phyloP scores from a whole-genome alignment of 495 filamentous ascomycete genomes.

The Copromyces sp. region DNA sequence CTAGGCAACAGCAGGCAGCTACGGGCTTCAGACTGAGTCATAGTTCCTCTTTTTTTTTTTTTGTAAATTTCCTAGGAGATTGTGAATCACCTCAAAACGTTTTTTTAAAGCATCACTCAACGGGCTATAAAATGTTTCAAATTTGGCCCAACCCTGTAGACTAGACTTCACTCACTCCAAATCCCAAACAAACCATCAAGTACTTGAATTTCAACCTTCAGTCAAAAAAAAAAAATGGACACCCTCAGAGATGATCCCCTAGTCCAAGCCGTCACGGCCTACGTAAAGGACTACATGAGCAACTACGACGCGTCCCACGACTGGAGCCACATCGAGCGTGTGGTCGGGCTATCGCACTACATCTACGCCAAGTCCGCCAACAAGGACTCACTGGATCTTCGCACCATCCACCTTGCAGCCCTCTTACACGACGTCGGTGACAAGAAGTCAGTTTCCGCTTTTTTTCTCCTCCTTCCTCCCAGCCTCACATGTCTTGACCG shows the following conservation, averaged over 20 bases:
- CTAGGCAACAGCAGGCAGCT: neutral
- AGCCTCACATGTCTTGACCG: neutral
- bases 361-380: constrained; percentile 40
- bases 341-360: constrained; percentile 56
- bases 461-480: neutral
- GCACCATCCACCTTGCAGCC: constrained; percentile 58
- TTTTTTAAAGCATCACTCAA: neutral
- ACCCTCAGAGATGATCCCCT: constrained; percentile 28
- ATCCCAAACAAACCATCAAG: constrained; percentile 5
- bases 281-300: constrained; percentile 64
- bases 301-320: constrained; percentile 79
- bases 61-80: neutral
- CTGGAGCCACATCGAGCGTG: constrained; percentile 71
- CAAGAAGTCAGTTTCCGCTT: constrained; percentile 41
- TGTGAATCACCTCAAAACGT: neutral
- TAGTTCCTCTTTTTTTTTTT: neutral
- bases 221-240: constrained; percentile 5
- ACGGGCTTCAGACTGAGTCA: neutral
- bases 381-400: constrained; percentile 32
- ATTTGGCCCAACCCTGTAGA: neutral
- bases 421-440: constrained; percentile 85
- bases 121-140: neutral
- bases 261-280: constrained; percentile 40
- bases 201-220: neutral
- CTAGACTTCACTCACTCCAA: neutral